A percentile compares a stretch with the other conserved stretches of the same genome.
These are phyloP conservation scores for Aspergillus ibericus DNA, from an alignment of 2,329 filamentous ascomycete genomes.

Conservation along the genomic window DNA sequence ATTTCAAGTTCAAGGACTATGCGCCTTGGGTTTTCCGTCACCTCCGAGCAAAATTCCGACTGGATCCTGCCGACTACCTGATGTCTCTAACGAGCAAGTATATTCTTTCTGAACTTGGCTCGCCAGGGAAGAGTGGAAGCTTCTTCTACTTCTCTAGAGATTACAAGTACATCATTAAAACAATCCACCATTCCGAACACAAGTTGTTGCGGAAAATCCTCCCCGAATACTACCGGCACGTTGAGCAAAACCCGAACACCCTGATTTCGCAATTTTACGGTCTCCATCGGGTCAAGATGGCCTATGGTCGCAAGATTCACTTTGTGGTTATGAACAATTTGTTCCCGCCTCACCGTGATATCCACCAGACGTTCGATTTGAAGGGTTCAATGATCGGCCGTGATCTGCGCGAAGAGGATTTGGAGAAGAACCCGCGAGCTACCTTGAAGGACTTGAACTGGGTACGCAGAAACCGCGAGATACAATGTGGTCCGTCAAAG, in stretches of 20 bases:
- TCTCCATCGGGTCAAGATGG: constrained; percentile 95
- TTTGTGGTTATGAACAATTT: constrained; percentile 99
- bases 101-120: constrained; percentile 94
- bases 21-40: constrained; percentile 99
- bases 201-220: constrained; percentile 52
- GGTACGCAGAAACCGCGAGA: constrained; percentile 77
- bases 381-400: constrained; percentile 95
- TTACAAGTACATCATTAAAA: constrained; percentile 99
- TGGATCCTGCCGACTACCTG: constrained; percentile 95
- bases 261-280: constrained; percentile 97
- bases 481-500: constrained; percentile 87
- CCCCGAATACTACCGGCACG: constrained; percentile 90
- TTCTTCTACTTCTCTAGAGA: constrained; percentile 99
- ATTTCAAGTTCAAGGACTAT: constrained; percentile 99
- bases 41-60: constrained; percentile 79
- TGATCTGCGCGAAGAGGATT: constrained; percentile 83
- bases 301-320: constrained; percentile 96
- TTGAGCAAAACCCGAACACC: constrained; percentile 91
- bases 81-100: constrained; percentile 99
- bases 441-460: constrained; percentile 97
- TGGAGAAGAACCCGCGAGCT: constrained; percentile 84
- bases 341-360: constrained; percentile 94
- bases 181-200: constrained; percentile 87
- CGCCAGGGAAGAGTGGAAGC: constrained; percentile 95
- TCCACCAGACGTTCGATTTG: constrained; percentile 93